A percentile compares a stretch with the other conserved stretches of the same genome.
phyloP scores from a whole-genome alignment of 805 yeast genomes.

The Lachancea sp. region DNA sequence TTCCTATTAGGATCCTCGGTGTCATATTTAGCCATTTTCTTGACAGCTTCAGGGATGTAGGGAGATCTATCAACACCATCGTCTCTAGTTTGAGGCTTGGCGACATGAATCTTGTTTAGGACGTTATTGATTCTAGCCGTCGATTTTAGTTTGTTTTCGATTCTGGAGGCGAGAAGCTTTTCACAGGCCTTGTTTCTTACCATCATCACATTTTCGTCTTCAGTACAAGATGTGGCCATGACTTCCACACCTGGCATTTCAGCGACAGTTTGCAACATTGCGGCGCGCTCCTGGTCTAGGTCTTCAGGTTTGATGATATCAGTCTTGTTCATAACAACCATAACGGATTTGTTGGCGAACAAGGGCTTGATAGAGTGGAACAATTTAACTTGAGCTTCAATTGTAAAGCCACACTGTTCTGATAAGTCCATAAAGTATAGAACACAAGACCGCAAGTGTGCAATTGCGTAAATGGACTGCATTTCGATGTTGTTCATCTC shows the following conservation, averaged over 20 bases:
- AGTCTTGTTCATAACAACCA: constrained; percentile 92
- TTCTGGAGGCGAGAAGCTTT: constrained; percentile 87
- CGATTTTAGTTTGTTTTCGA: constrained; percentile 93
- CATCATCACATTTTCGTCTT: constrained; percentile 90
- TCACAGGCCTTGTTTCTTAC: constrained; percentile 98
- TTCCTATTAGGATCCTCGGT: constrained; percentile 75
- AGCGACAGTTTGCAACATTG: constrained; percentile 56
- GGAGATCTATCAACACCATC: constrained; percentile 67
- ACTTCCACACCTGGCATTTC: constrained; percentile 80
- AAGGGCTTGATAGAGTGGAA: constrained; percentile 96
- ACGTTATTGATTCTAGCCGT: constrained; percentile 83
- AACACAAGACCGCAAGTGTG: constrained; percentile 94
- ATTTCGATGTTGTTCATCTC: constrained; percentile 99
- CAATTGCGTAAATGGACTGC: constrained; percentile 98
- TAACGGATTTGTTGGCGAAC: constrained; percentile 92
- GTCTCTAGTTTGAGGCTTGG: constrained; percentile 85
- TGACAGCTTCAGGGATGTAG: constrained; percentile 72
- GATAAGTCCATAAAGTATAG: constrained; percentile 96
- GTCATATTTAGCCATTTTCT: constrained; percentile 59
- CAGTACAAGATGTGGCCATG: constrained; percentile 87
- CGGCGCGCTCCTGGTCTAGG: constrained; percentile 68
- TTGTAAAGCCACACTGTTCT: constrained; percentile 97
- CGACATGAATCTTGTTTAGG: constrained; percentile 91
- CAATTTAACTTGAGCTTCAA: constrained; percentile 94
- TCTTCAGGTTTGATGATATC: constrained; percentile 86